These are phyloP conservation scores for Rachicladosporium sp. DNA, from an alignment of 2,329 filamentous ascomycete species.

Conservation along the genomic window DNA sequence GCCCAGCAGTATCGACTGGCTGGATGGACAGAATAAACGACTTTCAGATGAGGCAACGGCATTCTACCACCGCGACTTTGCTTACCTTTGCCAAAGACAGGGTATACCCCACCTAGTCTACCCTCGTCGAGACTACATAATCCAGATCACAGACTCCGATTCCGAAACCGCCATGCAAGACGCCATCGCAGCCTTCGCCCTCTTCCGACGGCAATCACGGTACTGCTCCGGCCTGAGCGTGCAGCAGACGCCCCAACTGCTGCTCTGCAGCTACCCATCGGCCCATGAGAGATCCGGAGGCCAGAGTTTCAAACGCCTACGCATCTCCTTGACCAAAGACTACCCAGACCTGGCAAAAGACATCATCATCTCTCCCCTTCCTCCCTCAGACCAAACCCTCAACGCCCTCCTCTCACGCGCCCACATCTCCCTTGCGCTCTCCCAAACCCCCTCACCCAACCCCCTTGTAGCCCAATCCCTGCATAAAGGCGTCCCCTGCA, in stretches of 20 bases:
- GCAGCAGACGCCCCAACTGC: slow-evolving; percentile 53
- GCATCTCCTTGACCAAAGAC: slow-evolving; percentile 49
- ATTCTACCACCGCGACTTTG: slow-evolving; percentile 65
- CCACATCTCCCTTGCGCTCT: slow-evolving; percentile 64
- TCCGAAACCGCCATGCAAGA: slow-evolving; percentile 72
- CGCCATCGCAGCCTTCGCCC: slow-evolving; percentile 62
- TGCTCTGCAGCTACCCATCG: slow-evolving; percentile 67
- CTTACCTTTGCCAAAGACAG: slow-evolving; percentile 46
- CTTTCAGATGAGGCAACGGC: slow-evolving; percentile 57
- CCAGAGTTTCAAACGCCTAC: slow-evolving; percentile 58
- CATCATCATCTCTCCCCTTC: slow-evolving; percentile 64
- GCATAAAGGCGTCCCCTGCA: slow-evolving; percentile 67
- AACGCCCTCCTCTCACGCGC: slow-evolving; percentile 64
- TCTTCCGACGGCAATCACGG: slow-evolving; percentile 46
- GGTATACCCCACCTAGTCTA: slow-evolving; percentile 47
- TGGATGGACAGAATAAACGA: slow-evolving; percentile 69
- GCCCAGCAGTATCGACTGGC: slow-evolving; percentile 72
- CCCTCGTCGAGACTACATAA: slow-evolving; percentile 57
- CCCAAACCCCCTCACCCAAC: slow-evolving; percentile 72
- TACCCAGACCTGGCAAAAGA: slow-evolving; percentile 49
- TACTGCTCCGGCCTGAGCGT: slow-evolving; percentile 38
- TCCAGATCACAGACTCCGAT: slow-evolving; percentile 72
- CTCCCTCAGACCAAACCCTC: slow-evolving; percentile 67
- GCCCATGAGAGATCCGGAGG: slow-evolving; percentile 70
- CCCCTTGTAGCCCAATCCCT: slow-evolving; percentile 77